These are phyloP conservation scores for Hysterangium stoloniferum DNA, from an alignment of 768 basidiomycete genomes.

Conservation along the genomic window DNA sequence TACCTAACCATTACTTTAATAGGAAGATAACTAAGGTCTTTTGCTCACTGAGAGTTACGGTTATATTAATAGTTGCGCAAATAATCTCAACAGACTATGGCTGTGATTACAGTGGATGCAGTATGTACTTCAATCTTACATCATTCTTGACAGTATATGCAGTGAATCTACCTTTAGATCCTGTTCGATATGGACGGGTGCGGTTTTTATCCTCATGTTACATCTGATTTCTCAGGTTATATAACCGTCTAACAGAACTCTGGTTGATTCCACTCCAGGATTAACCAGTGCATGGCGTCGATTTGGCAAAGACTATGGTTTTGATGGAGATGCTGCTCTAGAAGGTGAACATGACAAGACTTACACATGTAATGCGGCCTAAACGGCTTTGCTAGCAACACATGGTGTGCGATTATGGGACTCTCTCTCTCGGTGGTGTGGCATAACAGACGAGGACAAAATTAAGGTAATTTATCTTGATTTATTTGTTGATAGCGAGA, in stretches of 20 bases:
- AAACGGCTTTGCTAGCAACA: constrained; percentile 38
- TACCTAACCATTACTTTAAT: too few relatives aligned
- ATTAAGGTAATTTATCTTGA: constrained; percentile 54
- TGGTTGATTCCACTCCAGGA: constrained; percentile 79
- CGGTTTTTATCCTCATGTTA: too few relatives aligned
- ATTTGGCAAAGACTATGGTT: constrained; percentile 56
- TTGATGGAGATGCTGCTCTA: constrained; percentile 42
- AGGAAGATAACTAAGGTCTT: too few relatives aligned
- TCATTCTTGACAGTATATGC: neutral
- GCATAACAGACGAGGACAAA: constrained; percentile 46
- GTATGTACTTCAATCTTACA: constrained; percentile 13
- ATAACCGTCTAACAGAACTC: constrained; percentile 37
- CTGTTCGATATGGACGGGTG: constrained; percentile 30
- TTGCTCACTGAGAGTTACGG: too few relatives aligned
- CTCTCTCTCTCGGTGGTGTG: constrained; percentile 64
- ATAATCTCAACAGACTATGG: too few relatives aligned
- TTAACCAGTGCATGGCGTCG: constrained; percentile 70
- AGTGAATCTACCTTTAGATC: constrained; percentile 13
- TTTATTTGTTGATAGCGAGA: too few relatives aligned
- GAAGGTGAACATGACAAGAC: too few relatives aligned
- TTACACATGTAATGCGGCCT: too few relatives aligned
- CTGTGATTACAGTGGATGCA: constrained; percentile 20
- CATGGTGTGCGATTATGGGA: constrained; percentile 76
- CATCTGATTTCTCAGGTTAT: neutral
- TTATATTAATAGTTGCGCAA: too few relatives aligned